phyloP scores from a whole-genome alignment of 2,329 filamentous ascomycete species.

The Thermothelomyces thermophilus region DNA sequence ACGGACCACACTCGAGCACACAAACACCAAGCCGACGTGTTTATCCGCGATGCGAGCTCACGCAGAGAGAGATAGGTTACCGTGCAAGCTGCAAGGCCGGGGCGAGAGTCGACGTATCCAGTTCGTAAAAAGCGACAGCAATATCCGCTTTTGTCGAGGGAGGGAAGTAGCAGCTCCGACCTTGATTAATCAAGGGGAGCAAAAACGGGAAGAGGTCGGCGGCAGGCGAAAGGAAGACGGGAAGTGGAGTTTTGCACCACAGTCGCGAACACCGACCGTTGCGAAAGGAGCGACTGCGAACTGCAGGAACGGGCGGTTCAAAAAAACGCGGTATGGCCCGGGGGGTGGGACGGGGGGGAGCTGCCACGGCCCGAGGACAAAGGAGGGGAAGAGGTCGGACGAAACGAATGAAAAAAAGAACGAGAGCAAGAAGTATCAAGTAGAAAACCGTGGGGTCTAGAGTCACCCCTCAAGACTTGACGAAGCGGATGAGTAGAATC shows the following conservation, averaged over 20 bases:
- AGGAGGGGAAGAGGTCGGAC: neutral
- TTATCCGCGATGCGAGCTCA: neutral
- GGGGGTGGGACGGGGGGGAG: neutral
- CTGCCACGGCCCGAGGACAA: neutral
- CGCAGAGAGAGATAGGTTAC: neutral
- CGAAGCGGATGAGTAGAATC: conserved; percentile 18
- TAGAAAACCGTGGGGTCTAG: conserved; percentile 17
- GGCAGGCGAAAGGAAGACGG: conserved; percentile 8
- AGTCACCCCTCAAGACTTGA: conserved; percentile 20
- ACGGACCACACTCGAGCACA: neutral
- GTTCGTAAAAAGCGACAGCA: neutral
- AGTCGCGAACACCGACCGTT: conserved; percentile 8
- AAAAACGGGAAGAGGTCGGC: conserved; percentile 1
- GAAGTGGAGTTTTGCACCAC: conserved; percentile 13
- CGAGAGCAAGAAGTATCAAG: conserved; percentile 18
- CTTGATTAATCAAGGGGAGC: conserved; percentile 4
- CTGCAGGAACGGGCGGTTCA: neutral
- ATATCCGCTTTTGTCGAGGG: conserved; percentile 17
- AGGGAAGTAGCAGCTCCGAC: neutral
- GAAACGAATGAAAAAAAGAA: conserved; percentile 23
- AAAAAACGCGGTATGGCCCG: neutral
- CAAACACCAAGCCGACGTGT: neutral
- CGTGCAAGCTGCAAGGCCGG: conserved; percentile 8
- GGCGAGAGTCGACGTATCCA: neutral
- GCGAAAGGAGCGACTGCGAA: conserved; percentile 10